phyloP scores from a whole-genome alignment of 2,329 filamentous ascomycete genomes.

The Knoxdaviesia capensis region DNA sequence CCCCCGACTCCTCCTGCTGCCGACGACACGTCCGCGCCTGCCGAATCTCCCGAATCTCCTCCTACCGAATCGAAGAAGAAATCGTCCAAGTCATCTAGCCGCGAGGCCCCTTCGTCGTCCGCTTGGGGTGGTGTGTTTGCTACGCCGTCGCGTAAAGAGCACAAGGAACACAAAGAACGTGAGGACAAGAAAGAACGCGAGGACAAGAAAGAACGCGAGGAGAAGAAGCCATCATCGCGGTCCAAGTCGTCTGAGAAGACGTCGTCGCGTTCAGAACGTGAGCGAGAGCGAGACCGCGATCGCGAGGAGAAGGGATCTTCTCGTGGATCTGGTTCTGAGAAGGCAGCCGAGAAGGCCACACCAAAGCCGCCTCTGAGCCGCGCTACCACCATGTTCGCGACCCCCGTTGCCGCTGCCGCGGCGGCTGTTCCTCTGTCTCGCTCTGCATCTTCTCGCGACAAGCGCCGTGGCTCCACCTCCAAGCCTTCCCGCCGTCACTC shows the following conservation, averaged over 20 bases:
- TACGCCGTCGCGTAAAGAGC: slow-evolving; percentile 17
- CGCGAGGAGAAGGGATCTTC: slow-evolving; percentile 24
- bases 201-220: slow-evolving; percentile 13
- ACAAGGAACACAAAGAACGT: slow-evolving; percentile 28
- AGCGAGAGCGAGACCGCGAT: slow-evolving; percentile 1
- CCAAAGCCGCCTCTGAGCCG: slow-evolving; percentile 25
- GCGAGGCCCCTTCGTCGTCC: slow-evolving; percentile 35
- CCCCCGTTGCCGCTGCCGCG: slow-evolving; percentile 16
- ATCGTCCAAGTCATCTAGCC: slow-evolving; percentile 48
- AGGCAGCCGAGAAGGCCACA: slow-evolving; percentile 21
- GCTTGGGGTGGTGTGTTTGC: slow-evolving; percentile 60
- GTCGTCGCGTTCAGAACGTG: slow-evolving; percentile 18
- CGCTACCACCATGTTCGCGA: slow-evolving; percentile 45
- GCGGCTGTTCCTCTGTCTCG: slow-evolving; percentile 32
- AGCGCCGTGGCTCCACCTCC: slow-evolving; percentile 31
- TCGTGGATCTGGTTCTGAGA: slow-evolving; percentile 9
- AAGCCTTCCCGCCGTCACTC: slow-evolving; percentile 49
- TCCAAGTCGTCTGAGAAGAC: slow-evolving; percentile 42
- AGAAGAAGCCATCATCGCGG: slow-evolving; percentile 29
- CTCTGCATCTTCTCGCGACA: slow-evolving; percentile 48
- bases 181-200: slow-evolving; percentile 26
- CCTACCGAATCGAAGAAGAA: slow-evolving; percentile 46
- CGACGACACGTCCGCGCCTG: neutral
- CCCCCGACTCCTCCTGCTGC: slow-evolving; percentile 32
- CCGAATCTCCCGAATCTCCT: too few relatives aligned